Evolutionary conservation across 129 eudicot species (phyloP), one percentile per base, ranked within the genome.

Genomic region (sunflower (Helianthus annuus)): DNA sequence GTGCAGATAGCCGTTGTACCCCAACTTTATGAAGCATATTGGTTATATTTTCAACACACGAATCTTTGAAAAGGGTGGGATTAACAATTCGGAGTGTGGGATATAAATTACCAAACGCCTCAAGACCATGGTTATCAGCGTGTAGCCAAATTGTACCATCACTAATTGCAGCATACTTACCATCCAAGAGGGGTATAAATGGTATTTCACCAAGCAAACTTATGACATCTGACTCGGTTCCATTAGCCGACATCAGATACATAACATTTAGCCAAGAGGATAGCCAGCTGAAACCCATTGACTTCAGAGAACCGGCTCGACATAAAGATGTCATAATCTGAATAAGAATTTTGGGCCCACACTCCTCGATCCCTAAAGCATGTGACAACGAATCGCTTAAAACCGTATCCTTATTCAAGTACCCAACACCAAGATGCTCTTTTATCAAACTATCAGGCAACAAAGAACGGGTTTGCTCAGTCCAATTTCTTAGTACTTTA

Each of bases 341-440:
- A 58, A 90, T 61, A 59, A 90, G 77, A 39, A 83, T 53, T 76
- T 59, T 87, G 42, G 94, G 94, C 59, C 94, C 97, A 81, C 83
- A 87, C 54, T 87, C 91, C 75, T 87, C 89, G 34, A 90, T 54
- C 9, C 94, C 91, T 68, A 90, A 70, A 54, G 88, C 83, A 68
- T 65, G 83, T 5, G 97, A 90, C 46, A 90, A 78, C 5, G 87
- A 67, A 72, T 90, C 97, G 0, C 91, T 70, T 71, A 90, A 44
- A 81, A 80, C 56, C 4, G 71, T 85, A 57, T 90, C 90, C 53
- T 85, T 87, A 64, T 85, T 74, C 75, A 90, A 79, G 76, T 75
- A 87, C 9, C 95, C 97, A n/a, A 90, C 79, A 53, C 97, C 97
- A 80, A 90, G 87, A 75, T 80, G 89, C 76, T 90, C 82, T 27